Evolutionary conservation across 805 yeast species (phyloP), one percentile per base, ranked within the genome.

Genomic region (Kurtzmaniella cleridarum): DNA sequence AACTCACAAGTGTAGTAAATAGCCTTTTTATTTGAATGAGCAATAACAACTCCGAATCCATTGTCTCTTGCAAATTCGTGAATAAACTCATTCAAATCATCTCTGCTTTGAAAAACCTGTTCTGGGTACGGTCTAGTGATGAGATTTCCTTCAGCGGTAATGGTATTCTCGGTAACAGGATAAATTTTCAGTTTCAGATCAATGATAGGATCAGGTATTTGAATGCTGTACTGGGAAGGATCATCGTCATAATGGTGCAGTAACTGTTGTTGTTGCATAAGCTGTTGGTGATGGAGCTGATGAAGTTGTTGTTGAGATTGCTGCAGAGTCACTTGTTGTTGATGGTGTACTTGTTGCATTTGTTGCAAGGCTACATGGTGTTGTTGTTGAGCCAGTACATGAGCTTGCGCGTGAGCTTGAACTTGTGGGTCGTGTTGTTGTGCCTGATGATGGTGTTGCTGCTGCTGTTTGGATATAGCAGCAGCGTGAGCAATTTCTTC

Each of bases 11-110:
- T 76, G 53, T 73, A 76, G 54, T 76, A 76, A 43, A 76, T 76
- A 27, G 80, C 80, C 53, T 76, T 76, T 43, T 66, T 69, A 53
- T 76, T 76, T 27, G 78, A 73, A 55, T 76, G 79, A 20, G 79
- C 78, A 53, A 76, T 75, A 15, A 76, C 80, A 34, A 75, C 76
- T 4, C 79, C 79, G 57, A 76, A 75, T 36, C 77, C 79, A 49
- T 76, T 73, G 48, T 72, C 77, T 34, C 76, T 61, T 15, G 79
- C 79, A 59, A 75, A 76, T 42, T 75, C 79, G 38, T 67, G 67
- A 36, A 76, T 75, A 46, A 73, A 76, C 39, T 73, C 76, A 45
- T 74, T 74, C 46, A 76, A 60, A 35, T 70, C 76, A 18, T 69
- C 71, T 20, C 78, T 66, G 32, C 64, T 62, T 40, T 68, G 73